phyloP scores from a whole-genome alignment of 2,329 filamentous ascomycete species.

The Amylocarpus encephaloides region DNA sequence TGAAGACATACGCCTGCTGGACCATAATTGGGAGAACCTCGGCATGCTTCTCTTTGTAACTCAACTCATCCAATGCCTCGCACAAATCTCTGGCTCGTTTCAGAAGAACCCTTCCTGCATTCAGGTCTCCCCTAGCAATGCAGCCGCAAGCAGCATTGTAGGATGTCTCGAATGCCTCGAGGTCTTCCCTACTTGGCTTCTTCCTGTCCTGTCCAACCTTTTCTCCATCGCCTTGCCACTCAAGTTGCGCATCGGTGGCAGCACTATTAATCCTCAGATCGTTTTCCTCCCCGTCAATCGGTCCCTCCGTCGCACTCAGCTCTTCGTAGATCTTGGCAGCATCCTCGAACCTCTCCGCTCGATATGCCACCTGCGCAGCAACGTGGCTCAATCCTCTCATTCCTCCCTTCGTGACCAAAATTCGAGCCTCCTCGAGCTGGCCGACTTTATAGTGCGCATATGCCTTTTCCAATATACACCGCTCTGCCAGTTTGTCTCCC shows the following conservation, averaged over 20 bases:
- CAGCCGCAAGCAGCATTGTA: constrained; percentile 73
- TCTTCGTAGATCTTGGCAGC: constrained; percentile 58
- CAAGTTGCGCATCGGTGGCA: constrained; percentile 65
- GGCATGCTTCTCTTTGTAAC: constrained; percentile 65
- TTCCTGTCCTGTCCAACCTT: constrained; percentile 33
- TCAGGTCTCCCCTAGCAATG: constrained; percentile 63
- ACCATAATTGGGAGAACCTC: constrained; percentile 71
- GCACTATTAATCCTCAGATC: constrained; percentile 72
- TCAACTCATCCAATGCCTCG: constrained; percentile 65
- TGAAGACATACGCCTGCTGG: constrained; percentile 69
- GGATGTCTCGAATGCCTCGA: constrained; percentile 73
- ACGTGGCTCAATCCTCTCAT: constrained; percentile 40
- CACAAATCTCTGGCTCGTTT: constrained; percentile 67
- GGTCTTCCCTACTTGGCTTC: constrained; percentile 52
- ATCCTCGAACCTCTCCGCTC: constrained; percentile 65
- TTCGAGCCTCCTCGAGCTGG: constrained; percentile 56
- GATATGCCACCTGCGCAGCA: constrained; percentile 64
- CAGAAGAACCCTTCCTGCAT: constrained; percentile 58
- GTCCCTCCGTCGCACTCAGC: constrained; percentile 42
- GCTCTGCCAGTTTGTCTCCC: constrained; percentile 52
- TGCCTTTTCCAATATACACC: constrained; percentile 62
- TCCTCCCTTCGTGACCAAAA: constrained; percentile 23
- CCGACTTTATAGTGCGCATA: constrained; percentile 83
- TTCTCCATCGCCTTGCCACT: constrained; percentile 52
- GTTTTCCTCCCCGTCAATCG: constrained; percentile 56